These are phyloP conservation scores for Globisporangium paroecandrum DNA, from an alignment of 352 stramenopile species.

Conservation along the genomic window DNA sequence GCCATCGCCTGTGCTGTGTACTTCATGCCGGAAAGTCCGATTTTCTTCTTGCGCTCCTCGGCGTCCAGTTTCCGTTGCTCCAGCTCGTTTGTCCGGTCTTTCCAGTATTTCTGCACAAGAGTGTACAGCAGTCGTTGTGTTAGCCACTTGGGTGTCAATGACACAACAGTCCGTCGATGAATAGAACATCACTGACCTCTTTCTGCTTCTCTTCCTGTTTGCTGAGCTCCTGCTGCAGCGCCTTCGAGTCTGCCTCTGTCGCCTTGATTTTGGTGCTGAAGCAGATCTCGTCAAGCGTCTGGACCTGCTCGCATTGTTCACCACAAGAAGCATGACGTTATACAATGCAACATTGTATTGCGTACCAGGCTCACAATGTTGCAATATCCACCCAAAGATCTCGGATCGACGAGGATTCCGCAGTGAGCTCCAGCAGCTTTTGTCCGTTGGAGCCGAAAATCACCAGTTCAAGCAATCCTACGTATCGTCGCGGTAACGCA, in stretches of 20 bases:
- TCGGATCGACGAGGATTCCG: slow-evolving; percentile 31
- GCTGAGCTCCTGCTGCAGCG: slow-evolving; percentile 42
- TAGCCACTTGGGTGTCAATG: neutral
- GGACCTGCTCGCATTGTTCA: slow-evolving; percentile 17
- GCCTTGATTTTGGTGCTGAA: slow-evolving; percentile 7
- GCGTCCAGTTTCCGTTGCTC: slow-evolving; percentile 58
- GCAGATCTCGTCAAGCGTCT: slow-evolving; percentile 68
- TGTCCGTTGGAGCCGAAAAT: slow-evolving; percentile 50
- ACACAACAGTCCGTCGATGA: neutral
- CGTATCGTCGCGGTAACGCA: neutral
- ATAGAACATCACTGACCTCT: slow-evolving; percentile 24
- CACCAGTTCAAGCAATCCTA: slow-evolving; percentile 41
- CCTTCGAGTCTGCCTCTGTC: slow-evolving; percentile 32
- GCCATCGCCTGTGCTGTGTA: slow-evolving; percentile 57
- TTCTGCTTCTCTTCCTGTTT: slow-evolving; percentile 64
- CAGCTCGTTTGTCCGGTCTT: slow-evolving; percentile 53
- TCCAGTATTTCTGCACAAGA: slow-evolving; percentile 59
- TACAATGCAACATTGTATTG: neutral
- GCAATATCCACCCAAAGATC: slow-evolving; percentile 44
- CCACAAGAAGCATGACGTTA: neutral
- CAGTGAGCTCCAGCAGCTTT: slow-evolving; percentile 63
- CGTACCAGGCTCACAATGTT: neutral
- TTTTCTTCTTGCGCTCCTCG: slow-evolving; percentile 74
- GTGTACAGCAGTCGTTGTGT: neutral
- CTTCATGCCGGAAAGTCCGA: slow-evolving; percentile 70